phyloP scores from a whole-genome alignment of 2,329 filamentous ascomycete genomes.

The Calonectria pseudoreteaudii region DNA sequence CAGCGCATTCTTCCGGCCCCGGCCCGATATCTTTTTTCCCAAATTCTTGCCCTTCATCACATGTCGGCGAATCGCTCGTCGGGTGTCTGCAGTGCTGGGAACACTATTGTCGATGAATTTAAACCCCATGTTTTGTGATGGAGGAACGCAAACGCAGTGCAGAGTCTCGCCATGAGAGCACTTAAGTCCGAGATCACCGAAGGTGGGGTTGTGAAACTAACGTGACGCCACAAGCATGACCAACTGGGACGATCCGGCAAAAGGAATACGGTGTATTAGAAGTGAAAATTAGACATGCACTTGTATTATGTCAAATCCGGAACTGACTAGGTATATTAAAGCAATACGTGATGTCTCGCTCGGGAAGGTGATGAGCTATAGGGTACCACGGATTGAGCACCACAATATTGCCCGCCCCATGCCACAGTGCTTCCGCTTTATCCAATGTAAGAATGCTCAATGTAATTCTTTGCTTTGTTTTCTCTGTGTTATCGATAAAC shows the following conservation, averaged over 20 bases:
- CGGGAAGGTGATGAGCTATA: no score
- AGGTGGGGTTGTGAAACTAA: not conserved
- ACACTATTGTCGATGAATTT: conserved; percentile 33
- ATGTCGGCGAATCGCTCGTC: conserved; percentile 36
- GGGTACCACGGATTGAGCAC: no score
- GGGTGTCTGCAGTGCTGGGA: conserved; percentile 9
- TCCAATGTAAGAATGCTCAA: no score
- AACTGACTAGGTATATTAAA: no score
- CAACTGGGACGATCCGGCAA: not conserved
- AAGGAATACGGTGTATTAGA: not conserved
- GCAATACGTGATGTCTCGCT: no score
- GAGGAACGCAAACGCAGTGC: not conserved
- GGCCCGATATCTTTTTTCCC: conserved; percentile 32
- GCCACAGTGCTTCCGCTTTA: no score
- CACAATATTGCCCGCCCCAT: not conserved
- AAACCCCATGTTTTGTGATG: conserved; percentile 29
- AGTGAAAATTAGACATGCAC: no score
- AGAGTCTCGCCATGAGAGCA: not conserved
- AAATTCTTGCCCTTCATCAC: conserved; percentile 40
- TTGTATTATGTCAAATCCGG: no score
- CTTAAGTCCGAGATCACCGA: not conserved
- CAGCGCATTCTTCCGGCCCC: conserved; percentile 33
- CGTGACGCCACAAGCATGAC: not conserved
- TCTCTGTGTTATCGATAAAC: no score
- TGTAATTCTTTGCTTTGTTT: no score